Base-by-base conservation (phyloP, 1,284 basidiomycete species). In the Tylopilus sp. region DNA sequence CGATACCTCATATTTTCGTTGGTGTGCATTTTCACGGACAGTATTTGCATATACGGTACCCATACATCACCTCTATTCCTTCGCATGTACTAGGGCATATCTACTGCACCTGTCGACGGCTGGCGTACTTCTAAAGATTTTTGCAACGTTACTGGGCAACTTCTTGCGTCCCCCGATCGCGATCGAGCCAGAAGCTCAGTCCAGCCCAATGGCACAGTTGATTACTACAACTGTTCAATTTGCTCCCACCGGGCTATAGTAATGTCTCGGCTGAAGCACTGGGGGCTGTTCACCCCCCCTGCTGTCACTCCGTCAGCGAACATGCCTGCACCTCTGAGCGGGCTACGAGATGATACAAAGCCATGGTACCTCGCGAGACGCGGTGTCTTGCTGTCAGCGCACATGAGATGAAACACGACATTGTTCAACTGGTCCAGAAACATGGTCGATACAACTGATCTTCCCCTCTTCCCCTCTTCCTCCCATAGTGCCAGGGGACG, bases 181-280 rank as follows among this genome's bases (percentile, higher is more conserved):
- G 61, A 64, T 62, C 63, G 59, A 52, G 61, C 43, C 26, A 48
- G 47, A 50, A 43, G 63, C 55, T 43, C 48, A 35, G 33, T 50
- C 28, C 24, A 36, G 35, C 19, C 43, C 39, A 46, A 59, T 47
- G 35, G 39, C 20, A 11, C 6, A 28, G 9, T 40, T 19, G 42
- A 58, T 61, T 32, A 39, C 43, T 17, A 26, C 26, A 58, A 32
- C 17, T 9, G 28, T 46, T 41, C 19, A 26, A 17, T 42, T 20
- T 29, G 11, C 19, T 26, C 41, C 32, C 26, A 39, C 31, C 50
- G 28, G 26, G 40, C 14, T 9, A 10, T 15, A 13, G 14, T 24
- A 5, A 15, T 39, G 13, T 7, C 14, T 28, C 9, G n/a, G 37
- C 4, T 37, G 22, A 24, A n/a, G 32, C 5, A 40, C 32, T 25